Conservation (phyloP, 345 rosid genomes). For the Pseudoturritis turrita region DNA sequence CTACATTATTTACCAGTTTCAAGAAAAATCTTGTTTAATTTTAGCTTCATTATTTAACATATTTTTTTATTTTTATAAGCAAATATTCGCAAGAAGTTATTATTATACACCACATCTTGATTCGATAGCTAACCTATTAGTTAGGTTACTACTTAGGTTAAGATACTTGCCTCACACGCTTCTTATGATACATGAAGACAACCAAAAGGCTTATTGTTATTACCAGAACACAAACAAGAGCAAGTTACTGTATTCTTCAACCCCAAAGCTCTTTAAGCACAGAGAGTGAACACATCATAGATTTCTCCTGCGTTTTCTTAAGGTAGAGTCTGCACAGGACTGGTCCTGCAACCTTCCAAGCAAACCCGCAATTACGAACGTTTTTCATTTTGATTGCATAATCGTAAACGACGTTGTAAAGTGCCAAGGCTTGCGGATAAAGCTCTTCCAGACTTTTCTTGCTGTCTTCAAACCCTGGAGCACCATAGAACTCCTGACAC, state of each 20-base stretch:
- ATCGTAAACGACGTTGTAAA: slow-evolving; percentile 44
- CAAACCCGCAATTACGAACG: slow-evolving; percentile 30
- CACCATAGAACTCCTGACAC: slow-evolving; percentile 49
- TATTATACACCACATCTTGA: not conserved
- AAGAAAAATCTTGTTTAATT: no score
- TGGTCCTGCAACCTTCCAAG: slow-evolving; percentile 70
- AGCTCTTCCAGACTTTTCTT: slow-evolving; percentile 42
- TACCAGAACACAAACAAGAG: not conserved
- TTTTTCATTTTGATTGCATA: slow-evolving; percentile 20
- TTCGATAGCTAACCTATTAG: not conserved
- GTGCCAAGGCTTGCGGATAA: slow-evolving; percentile 45
- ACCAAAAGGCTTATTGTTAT: slow-evolving; percentile 1
- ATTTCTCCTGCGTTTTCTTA: slow-evolving; percentile 11
- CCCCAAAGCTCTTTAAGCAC: slow-evolving; percentile 41
- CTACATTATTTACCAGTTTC: no score
- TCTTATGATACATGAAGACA: not conserved
- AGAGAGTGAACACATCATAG: slow-evolving; percentile 26
- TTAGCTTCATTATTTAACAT: no score
- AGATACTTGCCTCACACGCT: not conserved
- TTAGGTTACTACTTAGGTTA: not conserved
- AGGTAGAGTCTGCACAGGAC: slow-evolving; percentile 43
- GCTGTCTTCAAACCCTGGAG: slow-evolving; percentile 41
- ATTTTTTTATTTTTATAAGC: no score
- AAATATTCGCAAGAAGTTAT: no score
- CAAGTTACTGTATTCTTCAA: not conserved